Conservation (phyloP, 306 rosid genomes). For the Gillenia trifoliata region DNA sequence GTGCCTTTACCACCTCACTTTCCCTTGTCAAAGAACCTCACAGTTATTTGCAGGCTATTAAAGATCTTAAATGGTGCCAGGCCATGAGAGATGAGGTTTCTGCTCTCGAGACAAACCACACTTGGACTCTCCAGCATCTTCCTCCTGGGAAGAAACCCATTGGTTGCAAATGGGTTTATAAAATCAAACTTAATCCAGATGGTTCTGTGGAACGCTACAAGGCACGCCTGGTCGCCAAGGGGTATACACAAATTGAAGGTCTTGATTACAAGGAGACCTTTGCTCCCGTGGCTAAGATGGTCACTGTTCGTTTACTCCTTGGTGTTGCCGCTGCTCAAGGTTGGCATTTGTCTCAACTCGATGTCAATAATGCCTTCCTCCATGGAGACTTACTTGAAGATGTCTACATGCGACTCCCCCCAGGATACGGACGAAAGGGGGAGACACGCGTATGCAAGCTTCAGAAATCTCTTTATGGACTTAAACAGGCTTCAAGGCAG, state of each 20-base stretch:
- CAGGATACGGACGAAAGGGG: not conserved
- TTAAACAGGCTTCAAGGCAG: not conserved
- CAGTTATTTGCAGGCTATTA: not conserved
- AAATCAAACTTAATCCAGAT: too few species aligned
- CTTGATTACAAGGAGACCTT: not conserved
- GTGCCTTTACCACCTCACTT: not conserved
- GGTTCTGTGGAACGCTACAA: too few species aligned
- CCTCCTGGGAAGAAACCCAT: too few species aligned
- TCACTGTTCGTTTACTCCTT: not conserved
- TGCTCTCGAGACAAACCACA: too few species aligned
- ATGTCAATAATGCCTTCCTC: not conserved
- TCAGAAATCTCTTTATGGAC: not conserved
- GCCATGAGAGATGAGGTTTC: not conserved
- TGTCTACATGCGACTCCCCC: not conserved
- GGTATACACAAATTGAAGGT: too few species aligned
- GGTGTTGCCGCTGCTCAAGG: fast-evolving
- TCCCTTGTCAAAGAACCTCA: not conserved
- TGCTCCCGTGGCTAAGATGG: not conserved
- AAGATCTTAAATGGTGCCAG: not conserved
- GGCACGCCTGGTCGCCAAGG: too few species aligned
- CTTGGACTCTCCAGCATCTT: too few species aligned
- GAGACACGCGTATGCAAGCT: not conserved
- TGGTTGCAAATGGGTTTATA: too few species aligned
- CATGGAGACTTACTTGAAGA: not conserved
- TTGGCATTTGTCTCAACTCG: not conserved